phyloP scores from a whole-genome alignment of 257 asterid genomes.

The Anisodus tanguticus region DNA sequence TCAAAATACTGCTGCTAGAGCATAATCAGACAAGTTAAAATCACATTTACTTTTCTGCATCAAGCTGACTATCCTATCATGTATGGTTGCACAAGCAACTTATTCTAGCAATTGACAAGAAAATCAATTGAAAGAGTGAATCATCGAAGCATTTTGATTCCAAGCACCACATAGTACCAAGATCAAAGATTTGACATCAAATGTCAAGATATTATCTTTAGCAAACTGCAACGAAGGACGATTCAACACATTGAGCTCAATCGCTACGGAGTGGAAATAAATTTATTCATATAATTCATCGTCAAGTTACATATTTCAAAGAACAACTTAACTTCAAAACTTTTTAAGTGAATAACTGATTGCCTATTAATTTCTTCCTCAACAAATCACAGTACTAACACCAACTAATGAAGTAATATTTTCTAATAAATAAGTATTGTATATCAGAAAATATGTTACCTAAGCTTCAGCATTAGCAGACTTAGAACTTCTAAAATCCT shows the following conservation, averaged over 20 bases:
- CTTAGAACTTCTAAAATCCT: conserved; percentile 82
- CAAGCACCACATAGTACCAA: conserved; percentile 10
- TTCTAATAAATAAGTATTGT: background rate
- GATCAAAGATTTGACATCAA: conserved; percentile 17
- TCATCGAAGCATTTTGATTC: background rate
- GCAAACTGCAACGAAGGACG: background rate
- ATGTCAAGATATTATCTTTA: background rate
- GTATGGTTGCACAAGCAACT: background rate
- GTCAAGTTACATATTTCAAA: background rate
- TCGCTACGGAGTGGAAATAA: background rate
- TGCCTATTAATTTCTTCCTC: conserved; percentile 11
- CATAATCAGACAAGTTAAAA: background rate
- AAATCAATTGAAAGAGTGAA: background rate
- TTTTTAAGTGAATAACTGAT: background rate
- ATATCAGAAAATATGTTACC: conserved; percentile 22
- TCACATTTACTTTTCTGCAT: background rate
- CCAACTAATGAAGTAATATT: background rate
- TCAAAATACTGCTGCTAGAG: background rate
- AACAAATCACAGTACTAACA: background rate
- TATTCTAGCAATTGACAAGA: background rate
- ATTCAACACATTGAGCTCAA: background rate
- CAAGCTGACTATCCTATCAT: background rate
- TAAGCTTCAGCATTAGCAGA: conserved; percentile 52
- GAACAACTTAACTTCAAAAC: background rate
- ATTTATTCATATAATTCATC: conserved; percentile 17